These are phyloP conservation scores for Plasmodium adleri DNA, from an alignment of 169 alveolate genomes.

Conservation along the genomic window DNA sequence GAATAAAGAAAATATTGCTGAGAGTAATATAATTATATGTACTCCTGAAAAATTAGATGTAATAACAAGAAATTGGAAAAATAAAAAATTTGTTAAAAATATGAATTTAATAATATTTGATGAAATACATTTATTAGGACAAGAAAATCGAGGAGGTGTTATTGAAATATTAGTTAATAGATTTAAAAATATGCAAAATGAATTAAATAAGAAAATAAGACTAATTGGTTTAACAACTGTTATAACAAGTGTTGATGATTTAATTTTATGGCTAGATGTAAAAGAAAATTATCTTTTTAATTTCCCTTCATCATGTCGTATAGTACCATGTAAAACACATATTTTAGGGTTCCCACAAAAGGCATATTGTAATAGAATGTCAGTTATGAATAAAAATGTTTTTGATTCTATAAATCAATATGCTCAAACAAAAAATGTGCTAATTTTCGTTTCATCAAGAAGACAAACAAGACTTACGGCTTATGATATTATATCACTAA, in stretches of 20 bases:
- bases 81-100: slow-evolving; percentile 92
- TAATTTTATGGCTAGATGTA: slow-evolving; percentile 98
- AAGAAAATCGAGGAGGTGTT: slow-evolving; percentile 97
- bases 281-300: slow-evolving; percentile 95
- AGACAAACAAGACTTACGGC: slow-evolving; percentile 99
- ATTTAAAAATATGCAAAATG: slow-evolving; percentile 94
- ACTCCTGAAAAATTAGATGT: slow-evolving; percentile 99
- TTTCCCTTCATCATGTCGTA: slow-evolving; percentile 98
- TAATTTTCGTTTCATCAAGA: slow-evolving; percentile 97
- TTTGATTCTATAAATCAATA: slow-evolving; percentile 80
- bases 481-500: slow-evolving; percentile 80
- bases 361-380: slow-evolving; percentile 85
- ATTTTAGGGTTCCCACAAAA: slow-evolving; percentile 93
- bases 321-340: slow-evolving; percentile 98
- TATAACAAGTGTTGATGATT: slow-evolving; percentile 98
- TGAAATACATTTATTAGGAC: slow-evolving; percentile 99
- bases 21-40: slow-evolving; percentile 95
- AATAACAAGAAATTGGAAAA: slow-evolving; percentile 98
- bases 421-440: slow-evolving; percentile 94
- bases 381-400: slow-evolving; percentile 81
- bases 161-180: slow-evolving; percentile 98
- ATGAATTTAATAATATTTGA: slow-evolving; percentile 97
- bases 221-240: slow-evolving; percentile 98
- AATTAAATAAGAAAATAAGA: slow-evolving; percentile 92
- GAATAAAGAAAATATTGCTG: slow-evolving; percentile 88